Evolutionary conservation across 2,329 filamentous ascomycete species (phyloP), one percentile per base, ranked within the genome.

Genomic region (Lasiodiplodia sp.): DNA sequence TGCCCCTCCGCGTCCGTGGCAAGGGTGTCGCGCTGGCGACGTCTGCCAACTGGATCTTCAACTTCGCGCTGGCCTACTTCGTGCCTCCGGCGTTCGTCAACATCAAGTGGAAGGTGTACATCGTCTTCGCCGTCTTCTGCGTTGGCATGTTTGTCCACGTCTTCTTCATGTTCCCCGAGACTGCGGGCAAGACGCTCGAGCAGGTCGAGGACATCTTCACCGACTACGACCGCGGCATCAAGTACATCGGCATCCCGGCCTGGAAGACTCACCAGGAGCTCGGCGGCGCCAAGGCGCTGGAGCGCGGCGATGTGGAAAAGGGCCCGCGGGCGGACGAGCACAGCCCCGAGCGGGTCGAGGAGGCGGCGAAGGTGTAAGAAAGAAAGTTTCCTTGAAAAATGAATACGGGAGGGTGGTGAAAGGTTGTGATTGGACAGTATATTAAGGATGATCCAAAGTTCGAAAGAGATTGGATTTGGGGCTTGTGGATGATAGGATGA

Each of bases 61-160:
- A 87, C 69, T 83, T 79, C 10, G 85, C 86, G 3, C 85, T 85
- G 83, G 0, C 75, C 86, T 52, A 69, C 53, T 88, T 89, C 71
- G 84, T 87, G 0, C 86, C 87, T 0, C 86, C 86, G 0, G 84
- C 86, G 0, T 88, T 89, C 72, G 84, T 85, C 72, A 88, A 85
- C 75, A 88, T 88, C 71, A 74, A 79, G 67, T 88, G 86, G 82
- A 76, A 86, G 73, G 88, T 88, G 71, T 94, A 94, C 79, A 87
- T 94, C 78, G 84, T 95, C 71, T 95, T 95, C 75, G 92, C 86
- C 14, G 85, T 88, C 18, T 93, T 93, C 83, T 92, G 91, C 76
- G 85, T 85, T 1, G 83, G 84, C 6, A 91, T 91, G 73, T 88
- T 89, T 51, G 76, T 93, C 64, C 91, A 93, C 76, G 88, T 92